phyloP scores from a whole-genome alignment of 1,284 basidiomycete genomes.

The Ganoderma resinaceum region DNA sequence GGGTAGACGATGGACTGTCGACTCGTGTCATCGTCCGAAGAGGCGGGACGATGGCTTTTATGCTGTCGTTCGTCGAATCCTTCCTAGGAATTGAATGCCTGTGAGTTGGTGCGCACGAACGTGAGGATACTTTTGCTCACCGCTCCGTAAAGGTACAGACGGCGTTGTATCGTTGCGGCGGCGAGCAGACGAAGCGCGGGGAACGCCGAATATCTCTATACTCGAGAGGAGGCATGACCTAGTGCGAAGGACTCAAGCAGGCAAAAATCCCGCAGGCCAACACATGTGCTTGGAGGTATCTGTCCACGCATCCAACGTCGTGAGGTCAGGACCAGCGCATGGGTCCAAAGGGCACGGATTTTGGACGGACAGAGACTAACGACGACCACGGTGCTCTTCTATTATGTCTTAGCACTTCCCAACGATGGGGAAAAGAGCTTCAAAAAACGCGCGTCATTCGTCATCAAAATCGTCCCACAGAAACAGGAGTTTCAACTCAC shows the following conservation, averaged over 20 bases:
- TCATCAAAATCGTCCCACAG: not conserved
- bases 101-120: not conserved
- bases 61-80: not conserved
- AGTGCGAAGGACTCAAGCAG: no score
- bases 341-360: not conserved
- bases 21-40: not conserved
- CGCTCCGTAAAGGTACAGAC: not conserved
- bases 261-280: not conserved
- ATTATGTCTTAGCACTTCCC: conserved; percentile 1
- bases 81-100: not conserved
- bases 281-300: not conserved
- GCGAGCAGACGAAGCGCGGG: not conserved
- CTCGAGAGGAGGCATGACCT: not conserved
- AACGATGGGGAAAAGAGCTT: not conserved
- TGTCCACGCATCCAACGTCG: not conserved
- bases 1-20: not conserved
- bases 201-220: not conserved
- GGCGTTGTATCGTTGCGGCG: no score
- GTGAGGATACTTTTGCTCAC: not conserved
- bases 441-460: not conserved
- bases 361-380: not conserved
- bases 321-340: not conserved
- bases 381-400: not conserved
- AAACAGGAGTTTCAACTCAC: not conserved
- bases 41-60: not conserved